Evolutionary conservation across 2,329 filamentous ascomycete species (phyloP).

Genomic region (Fusarium palustre): DNA sequence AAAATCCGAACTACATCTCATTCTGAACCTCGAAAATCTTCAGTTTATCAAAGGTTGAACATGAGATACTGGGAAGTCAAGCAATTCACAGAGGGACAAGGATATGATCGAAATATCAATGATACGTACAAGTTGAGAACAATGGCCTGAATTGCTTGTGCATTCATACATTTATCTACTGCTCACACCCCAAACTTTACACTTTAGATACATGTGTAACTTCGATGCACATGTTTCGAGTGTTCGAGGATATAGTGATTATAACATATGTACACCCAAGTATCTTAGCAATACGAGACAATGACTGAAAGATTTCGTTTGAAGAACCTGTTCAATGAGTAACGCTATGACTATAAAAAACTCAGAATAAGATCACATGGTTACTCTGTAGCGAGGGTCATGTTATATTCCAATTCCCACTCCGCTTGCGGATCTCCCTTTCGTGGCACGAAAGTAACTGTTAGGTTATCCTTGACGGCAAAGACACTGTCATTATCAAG

Average conservation of each 20-base stretch:
- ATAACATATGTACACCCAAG: background rate
- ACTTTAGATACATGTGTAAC: background rate
- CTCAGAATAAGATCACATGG: background rate
- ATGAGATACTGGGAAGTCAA: background rate
- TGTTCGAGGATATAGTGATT: background rate
- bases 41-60: background rate
- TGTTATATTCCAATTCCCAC: slow-evolving; percentile 39
- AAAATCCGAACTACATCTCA: background rate
- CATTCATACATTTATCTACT: background rate
- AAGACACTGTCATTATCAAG: slow-evolving; percentile 42
- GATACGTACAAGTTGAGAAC: background rate
- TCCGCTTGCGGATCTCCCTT: slow-evolving; percentile 38
- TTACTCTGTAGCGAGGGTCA: slow-evolving; percentile 21
- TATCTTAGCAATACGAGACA: background rate
- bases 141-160: too few species aligned
- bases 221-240: too few species aligned
- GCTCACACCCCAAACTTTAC: background rate
- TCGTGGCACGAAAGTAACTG: slow-evolving; percentile 37
- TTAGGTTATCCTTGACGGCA: slow-evolving; percentile 42
- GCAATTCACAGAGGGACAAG: background rate
- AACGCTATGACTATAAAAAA: slow-evolving; percentile 3
- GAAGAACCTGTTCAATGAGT: background rate
- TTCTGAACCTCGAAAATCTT: accelerated
- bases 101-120: background rate
- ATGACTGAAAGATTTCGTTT: background rate